phyloP scores from a whole-genome alignment of 495 filamentous ascomycete species.

The Lentithecium fluviatile region DNA sequence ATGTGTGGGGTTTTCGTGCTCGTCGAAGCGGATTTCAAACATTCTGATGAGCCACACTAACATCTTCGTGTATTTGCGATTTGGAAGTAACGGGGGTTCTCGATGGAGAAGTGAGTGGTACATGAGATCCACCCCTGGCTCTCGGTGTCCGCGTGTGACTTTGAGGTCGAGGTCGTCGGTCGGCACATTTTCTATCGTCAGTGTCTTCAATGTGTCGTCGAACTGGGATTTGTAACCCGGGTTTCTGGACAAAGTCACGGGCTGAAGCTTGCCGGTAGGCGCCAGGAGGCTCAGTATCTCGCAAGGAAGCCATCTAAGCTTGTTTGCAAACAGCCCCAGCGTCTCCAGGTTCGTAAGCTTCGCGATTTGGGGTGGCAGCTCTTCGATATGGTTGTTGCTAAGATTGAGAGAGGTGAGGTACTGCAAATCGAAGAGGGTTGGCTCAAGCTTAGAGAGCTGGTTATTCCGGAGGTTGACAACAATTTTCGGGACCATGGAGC shows the following conservation, averaged over 20 bases:
- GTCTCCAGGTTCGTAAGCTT: slow-evolving; percentile 2
- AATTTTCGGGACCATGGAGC: slow-evolving; percentile 15
- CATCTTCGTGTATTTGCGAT: no score
- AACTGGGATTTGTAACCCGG: no score
- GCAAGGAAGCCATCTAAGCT: slow-evolving; percentile 9
- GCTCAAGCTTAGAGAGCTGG: not conserved
- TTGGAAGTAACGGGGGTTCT: not conserved
- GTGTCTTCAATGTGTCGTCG: no score
- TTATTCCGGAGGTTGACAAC: slow-evolving; percentile 13
- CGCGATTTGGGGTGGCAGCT: slow-evolving; percentile 12
- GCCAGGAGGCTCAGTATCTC: not conserved
- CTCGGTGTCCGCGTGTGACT: no score
- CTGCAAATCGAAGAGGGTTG: slow-evolving; percentile 15
- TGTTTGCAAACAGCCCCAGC: slow-evolving; percentile 10
- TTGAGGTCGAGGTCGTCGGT: no score
- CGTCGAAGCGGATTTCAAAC: not conserved
- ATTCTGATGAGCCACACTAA: no score
- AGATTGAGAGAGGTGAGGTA: slow-evolving; percentile 15
- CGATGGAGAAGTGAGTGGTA: no score
- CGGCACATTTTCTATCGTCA: no score
- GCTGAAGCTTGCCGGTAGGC: slow-evolving; percentile 3
- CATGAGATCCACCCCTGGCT: no score
- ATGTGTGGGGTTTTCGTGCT: not conserved
- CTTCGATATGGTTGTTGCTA: slow-evolving; percentile 4
- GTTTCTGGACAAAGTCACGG: no score